Evolutionary conservation across 1,139 yeast genomes (phyloP), one percentile per base, ranked within the genome.

Genomic region (Scheffersomyces cryptocercus): DNA sequence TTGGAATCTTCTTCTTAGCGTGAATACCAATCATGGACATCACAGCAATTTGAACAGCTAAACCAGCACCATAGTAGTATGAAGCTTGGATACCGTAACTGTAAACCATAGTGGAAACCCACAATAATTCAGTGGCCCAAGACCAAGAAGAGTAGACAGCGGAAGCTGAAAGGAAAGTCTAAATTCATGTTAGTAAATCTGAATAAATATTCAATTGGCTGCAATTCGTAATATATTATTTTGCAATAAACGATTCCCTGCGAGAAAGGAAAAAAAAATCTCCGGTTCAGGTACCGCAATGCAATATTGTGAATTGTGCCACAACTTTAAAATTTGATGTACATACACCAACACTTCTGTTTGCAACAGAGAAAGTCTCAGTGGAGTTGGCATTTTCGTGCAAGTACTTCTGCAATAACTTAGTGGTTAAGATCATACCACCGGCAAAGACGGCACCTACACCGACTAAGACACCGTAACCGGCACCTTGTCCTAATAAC

Each of bases 301-400:
- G 9, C 16, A 14, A 3, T 5, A 10, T 10, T 31, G 20, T 14
- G n/a, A 31, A 31, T 31, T 10, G 24, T 14, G 35, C 11, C 24
- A 31, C 26, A 20, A 20, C 26, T 20, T 20, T 20, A 20, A 20
- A 5, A 20, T 20, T 20, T 20, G 26, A 5, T 5, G 8, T 31
- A 31, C 64, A 58, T 4, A 58, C 51, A 2, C 66, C 65, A 10
- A 65, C 63, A 4, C 53, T 46, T 47, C 70, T 49, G 37, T 62
- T 59, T 9, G 69, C 68, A 33, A 63, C 68, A 49, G 61, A 54
- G 39, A 65, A 65, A 37, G 60, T 61, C 48, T 65, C 70, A 1
- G 69, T 64, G 10, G 62, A 61, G 20, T 61, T 53, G 12, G 64
- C 49, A 46, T 64, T 52, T 49, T 64, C 68, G 40, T 61, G 53